phyloP scores from a whole-genome alignment of 495 filamentous ascomycete species.

The Penicillium robsamsonii region DNA sequence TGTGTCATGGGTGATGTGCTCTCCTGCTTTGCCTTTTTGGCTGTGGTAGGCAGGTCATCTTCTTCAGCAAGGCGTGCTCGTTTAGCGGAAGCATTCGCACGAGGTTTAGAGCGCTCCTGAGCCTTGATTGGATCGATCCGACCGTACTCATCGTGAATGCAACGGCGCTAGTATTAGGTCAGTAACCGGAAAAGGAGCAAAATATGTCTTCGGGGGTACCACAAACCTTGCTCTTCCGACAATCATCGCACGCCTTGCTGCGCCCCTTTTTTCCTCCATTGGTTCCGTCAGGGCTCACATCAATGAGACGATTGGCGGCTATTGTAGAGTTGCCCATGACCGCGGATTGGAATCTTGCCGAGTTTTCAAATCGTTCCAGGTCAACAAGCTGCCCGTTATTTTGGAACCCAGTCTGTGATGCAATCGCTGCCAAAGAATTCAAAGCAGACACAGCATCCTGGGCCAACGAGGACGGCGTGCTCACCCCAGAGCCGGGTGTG shows the following conservation, averaged over 20 bases:
- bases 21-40: slow-evolving; percentile 44
- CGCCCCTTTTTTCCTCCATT: slow-evolving; percentile 51
- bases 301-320: slow-evolving; percentile 28
- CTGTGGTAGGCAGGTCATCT: slow-evolving; percentile 18
- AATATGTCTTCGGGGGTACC: background rate
- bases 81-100: slow-evolving; percentile 49
- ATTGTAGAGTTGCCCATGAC: slow-evolving; percentile 32
- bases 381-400: slow-evolving; percentile 23
- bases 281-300: slow-evolving; percentile 37
- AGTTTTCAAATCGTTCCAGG: slow-evolving; percentile 31
- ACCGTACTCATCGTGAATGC: slow-evolving; percentile 65
- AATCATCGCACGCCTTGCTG: slow-evolving; percentile 64
- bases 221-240: slow-evolving; percentile 65
- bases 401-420: slow-evolving; percentile 39
- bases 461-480: slow-evolving; percentile 36
- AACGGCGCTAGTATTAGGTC: slow-evolving; percentile 53
- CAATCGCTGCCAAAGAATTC: slow-evolving; percentile 45
- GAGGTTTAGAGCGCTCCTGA: slow-evolving; percentile 57
- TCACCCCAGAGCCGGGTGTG: slow-evolving; percentile 30
- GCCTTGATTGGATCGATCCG: slow-evolving; percentile 63
- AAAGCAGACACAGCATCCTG: slow-evolving; percentile 48
- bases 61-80: slow-evolving; percentile 47
- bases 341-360: slow-evolving; percentile 28
- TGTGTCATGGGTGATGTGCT: slow-evolving; percentile 35
- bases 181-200: slow-evolving; percentile 4